Base-by-base conservation (phyloP, 345 rosid species). In the Boechera stricta region DNA sequence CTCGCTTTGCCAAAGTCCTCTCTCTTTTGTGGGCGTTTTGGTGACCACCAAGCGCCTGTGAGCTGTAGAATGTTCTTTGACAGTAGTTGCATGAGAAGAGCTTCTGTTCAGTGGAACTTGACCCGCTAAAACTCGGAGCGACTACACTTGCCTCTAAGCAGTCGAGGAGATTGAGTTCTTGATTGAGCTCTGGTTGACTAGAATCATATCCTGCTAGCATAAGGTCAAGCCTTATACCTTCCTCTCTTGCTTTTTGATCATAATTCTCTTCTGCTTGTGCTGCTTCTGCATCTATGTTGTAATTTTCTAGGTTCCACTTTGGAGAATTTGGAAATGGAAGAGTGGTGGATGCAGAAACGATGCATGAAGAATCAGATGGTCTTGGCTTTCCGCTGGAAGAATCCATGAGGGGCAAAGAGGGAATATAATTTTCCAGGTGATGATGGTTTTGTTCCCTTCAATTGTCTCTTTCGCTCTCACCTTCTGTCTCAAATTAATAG, bases 11-110 rank as follows among this genome's bases (percentile, higher is more conserved):
- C 21, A 92, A 79, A 57, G 90, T 90, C 70, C 97, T 87, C 64
- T 92, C 97, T 64, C 94, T 81, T 77, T 90, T 92, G 64, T 92
- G 97, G 0, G 96, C 97, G 71, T 92, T 92, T 82, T 92, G 97
- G 70, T 92, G 97, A 3, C 97, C 97, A 24, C 97, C 97, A 16
- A 92, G 91, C 0, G 97, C 97, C 67, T 92, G 97, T 39, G 97
- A 92, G 72, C 96, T 90, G 59, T 90, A 87, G 85, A 92, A 92
- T 65, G 88, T 92, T 72, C 97, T 84, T 69, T 90, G 92, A 74
- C 97, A 92, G 74, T 90, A 92, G 83, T 89, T 92, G 83, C 97
- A 92, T 4, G 94, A 83, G 84, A 92, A 92, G 15, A 90, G 84
- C 62, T 94, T 73, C 35, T 84, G 85, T 71, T 86, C 88, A 0